Evolutionary conservation across 208 protist genomes (phyloP).

Genomic region (Trypanosoma cruzi): DNA sequence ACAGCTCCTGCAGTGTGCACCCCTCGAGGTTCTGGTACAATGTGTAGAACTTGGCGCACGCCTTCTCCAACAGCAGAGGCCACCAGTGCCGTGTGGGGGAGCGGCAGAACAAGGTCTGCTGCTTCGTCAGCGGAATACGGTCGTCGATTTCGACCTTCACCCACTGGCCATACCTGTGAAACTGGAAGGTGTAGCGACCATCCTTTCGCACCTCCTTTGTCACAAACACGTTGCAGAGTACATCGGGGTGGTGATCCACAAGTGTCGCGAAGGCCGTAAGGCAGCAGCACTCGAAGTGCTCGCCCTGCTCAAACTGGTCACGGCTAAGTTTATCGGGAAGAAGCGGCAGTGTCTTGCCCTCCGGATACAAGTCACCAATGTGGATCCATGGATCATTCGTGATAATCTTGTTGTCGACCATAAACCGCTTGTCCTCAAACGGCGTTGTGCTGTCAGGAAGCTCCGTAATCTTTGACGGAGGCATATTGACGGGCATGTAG

Average conservation of each 20-base stretch:
- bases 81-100: slow-evolving; percentile 71
- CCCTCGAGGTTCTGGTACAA: slow-evolving; percentile 66
- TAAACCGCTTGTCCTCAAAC: slow-evolving; percentile 71
- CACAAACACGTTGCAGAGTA: slow-evolving; percentile 80
- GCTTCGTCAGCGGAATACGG: slow-evolving; percentile 48
- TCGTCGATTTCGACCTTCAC: slow-evolving; percentile 68
- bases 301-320: slow-evolving; percentile 75
- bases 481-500: slow-evolving; percentile 46
- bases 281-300: slow-evolving; percentile 87
- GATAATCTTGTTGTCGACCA: slow-evolving; percentile 58
- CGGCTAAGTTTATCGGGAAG: slow-evolving; percentile 56
- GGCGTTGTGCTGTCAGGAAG: slow-evolving; percentile 57
- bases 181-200: slow-evolving; percentile 83
- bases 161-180: slow-evolving; percentile 69
- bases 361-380: slow-evolving; percentile 79
- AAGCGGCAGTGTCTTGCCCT: slow-evolving; percentile 49
- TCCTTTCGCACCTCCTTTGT: slow-evolving; percentile 74
- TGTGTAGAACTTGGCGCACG: slow-evolving; percentile 87
- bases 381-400: slow-evolving; percentile 64
- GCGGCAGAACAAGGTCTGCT: slow-evolving; percentile 54
- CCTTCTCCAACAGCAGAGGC: slow-evolving; percentile 71
- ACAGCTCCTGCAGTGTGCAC: slow-evolving; percentile 54
- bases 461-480: slow-evolving; percentile 38
- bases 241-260: slow-evolving; percentile 61
- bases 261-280: slow-evolving; percentile 63